Percentiles rank a stretch among this genome's conserved stretches.
phyloP scores from a whole-genome alignment of 2,329 filamentous ascomycete genomes.

The Raffaelea deltoideospora region DNA sequence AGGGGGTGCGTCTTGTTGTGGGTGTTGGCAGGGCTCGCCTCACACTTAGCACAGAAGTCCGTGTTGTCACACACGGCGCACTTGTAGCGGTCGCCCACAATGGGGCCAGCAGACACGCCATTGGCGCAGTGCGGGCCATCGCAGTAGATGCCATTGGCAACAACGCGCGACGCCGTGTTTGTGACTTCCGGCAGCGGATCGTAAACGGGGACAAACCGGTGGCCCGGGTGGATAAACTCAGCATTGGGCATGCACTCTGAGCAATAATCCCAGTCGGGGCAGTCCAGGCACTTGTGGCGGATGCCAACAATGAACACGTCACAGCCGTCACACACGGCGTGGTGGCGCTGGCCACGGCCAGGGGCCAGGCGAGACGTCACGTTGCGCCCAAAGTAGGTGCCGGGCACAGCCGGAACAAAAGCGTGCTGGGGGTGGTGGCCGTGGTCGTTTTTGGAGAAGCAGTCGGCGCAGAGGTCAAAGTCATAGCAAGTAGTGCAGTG shows the following conservation, averaged over 20 bases:
- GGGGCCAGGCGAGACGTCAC: constrained; percentile 56
- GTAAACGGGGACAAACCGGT: constrained; percentile 83
- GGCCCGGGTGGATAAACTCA: constrained; percentile 55
- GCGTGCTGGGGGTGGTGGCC: constrained; percentile 82
- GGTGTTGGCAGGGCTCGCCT: constrained; percentile 66
- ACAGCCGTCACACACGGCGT: constrained; percentile 89
- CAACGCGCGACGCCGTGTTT: constrained; percentile 20
- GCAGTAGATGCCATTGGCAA: constrained; percentile 80
- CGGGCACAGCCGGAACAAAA: constrained; percentile 54
- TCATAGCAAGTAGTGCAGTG: constrained; percentile 77
- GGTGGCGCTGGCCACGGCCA: constrained; percentile 68
- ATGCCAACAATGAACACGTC: constrained; percentile 76
- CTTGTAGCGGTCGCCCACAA: constrained; percentile 84
- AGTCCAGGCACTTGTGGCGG: constrained; percentile 92
- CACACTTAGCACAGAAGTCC: constrained; percentile 90
- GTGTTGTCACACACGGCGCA: constrained; percentile 90
- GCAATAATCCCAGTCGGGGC: constrained; percentile 97
- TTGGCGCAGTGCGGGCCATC: constrained; percentile 77
- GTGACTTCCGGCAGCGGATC: constrained; percentile 28
- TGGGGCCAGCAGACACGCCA: constrained; percentile 33
- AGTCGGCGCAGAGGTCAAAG: constrained; percentile 78
- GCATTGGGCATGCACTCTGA: constrained; percentile 55
- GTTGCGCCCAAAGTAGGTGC: constrained; percentile 42
- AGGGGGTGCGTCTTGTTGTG: constrained; percentile 96
- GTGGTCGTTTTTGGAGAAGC: constrained; percentile 62